Conservation (phyloP, 371 early-diverging fungal genomes). For the Mucor lusitanicus region DNA sequence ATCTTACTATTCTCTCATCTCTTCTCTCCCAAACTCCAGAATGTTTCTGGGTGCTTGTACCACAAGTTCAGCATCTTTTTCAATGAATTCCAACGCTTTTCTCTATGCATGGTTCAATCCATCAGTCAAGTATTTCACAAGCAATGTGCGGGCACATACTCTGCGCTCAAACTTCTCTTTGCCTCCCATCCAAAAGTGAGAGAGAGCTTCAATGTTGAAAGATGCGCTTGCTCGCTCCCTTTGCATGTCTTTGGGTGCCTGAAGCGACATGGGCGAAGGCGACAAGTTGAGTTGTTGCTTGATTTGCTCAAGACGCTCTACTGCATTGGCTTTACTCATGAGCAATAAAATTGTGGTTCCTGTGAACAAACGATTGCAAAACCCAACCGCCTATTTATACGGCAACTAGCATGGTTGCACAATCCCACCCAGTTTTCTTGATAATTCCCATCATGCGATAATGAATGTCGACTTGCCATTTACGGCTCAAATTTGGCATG, state of each 20-base stretch:
- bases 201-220: slow-evolving; percentile 56
- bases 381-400: not conserved
- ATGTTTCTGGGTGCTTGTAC: slow-evolving; percentile 56
- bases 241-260: slow-evolving; percentile 39
- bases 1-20: slow-evolving; percentile 63
- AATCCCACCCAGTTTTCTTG: not conserved
- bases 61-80: slow-evolving; percentile 59
- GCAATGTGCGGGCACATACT: slow-evolving; percentile 28
- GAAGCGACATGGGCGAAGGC: slow-evolving; percentile 40
- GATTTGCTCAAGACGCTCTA: slow-evolving; percentile 18
- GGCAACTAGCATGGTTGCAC: not conserved
- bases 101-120: slow-evolving; percentile 1
- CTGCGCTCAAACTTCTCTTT: slow-evolving; percentile 44
- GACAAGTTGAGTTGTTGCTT: slow-evolving; percentile 38
- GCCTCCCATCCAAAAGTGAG: slow-evolving; percentile 51
- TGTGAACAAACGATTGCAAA: not conserved
- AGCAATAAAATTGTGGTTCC: not conserved
- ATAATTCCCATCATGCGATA: slow-evolving; percentile 2
- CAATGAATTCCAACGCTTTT: slow-evolving; percentile 55
- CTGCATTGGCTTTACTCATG: not conserved
- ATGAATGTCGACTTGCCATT: not conserved
- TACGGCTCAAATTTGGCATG: not conserved
- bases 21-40: slow-evolving; percentile 58
- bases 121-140: not conserved
- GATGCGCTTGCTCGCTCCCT: slow-evolving; percentile 58